Evolutionary conservation across 2,329 filamentous ascomycete genomes (phyloP), one percentile per base, ranked within the genome.

Genomic region (Magnaporthiopsis incrustans): DNA sequence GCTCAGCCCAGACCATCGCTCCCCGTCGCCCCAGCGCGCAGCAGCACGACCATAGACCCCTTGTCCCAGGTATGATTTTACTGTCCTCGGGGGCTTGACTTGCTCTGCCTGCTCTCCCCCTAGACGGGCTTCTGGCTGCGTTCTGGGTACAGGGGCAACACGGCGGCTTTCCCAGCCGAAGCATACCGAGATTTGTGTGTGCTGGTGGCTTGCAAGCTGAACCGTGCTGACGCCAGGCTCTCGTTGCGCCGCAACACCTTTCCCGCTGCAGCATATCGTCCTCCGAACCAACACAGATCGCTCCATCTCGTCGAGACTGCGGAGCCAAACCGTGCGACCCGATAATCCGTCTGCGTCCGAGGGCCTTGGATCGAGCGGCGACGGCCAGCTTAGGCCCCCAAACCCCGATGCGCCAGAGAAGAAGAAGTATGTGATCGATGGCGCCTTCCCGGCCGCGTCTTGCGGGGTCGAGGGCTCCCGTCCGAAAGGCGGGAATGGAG

Each of bases 201-300:
- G 35, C 35, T 4, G 35, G 35, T 38, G 35, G 35, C 12, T 38
- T 38, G 33, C 60, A 38, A 25, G n/a, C 60, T n/a, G n/a, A 25
- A 33, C 38, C 44, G 2, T 7, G 22, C 59, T 50, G 25, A 61
- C 38, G 8, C 35, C 18, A 60, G 59, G 26, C 15, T 61, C 35
- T 57, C 44, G 44, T n/a, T 8, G 53, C 27, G 38, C 5, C 44
- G 61, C 26, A 57, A 57, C 25, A 7, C 15, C 25, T n/a, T 53
- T 44, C 53, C 50, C 22, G 11, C 65, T 5, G 30, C 25, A 85
- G 83, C 84, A 87, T 70, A 88, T 88, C 59, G 78, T 90, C 63
- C 82, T 87, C 71, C 84, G 89, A 69, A 89, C 87, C 63, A 89
- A 86, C 70, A 88, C 87, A 57, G 81, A 85, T 64, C 80, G 79